These are phyloP conservation scores for Penicillium alfredii DNA, from an alignment of 495 filamentous ascomycete species.

Conservation along the genomic window DNA sequence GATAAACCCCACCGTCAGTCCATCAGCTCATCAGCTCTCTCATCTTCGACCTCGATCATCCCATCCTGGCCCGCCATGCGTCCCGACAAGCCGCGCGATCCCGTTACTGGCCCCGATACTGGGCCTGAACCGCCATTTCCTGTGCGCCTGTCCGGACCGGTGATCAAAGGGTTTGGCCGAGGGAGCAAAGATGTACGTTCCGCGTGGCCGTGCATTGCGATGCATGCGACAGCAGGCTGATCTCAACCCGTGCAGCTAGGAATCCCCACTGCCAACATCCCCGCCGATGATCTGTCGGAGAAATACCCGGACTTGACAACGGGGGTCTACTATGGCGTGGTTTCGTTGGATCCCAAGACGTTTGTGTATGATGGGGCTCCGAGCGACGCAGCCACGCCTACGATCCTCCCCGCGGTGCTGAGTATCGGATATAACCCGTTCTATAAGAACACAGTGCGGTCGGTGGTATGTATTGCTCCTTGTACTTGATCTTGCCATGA, in stretches of 20 bases:
- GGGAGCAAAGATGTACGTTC: slow-evolving; percentile 72
- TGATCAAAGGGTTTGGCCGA: slow-evolving; percentile 90
- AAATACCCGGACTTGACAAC: slow-evolving; percentile 57
- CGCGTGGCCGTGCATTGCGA: no score
- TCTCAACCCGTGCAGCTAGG: slow-evolving; percentile 54
- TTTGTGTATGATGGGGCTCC: slow-evolving; percentile 17
- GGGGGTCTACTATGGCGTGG: slow-evolving; percentile 91
- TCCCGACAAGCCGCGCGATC: slow-evolving; percentile 47
- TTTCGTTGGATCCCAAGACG: slow-evolving; percentile 49
- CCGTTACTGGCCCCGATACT: slow-evolving; percentile 58
- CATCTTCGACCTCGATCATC: slow-evolving; percentile 1
- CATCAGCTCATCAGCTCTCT: slow-evolving; percentile 1
- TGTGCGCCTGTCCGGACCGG: slow-evolving; percentile 68
- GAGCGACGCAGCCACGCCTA: slow-evolving; percentile 18
- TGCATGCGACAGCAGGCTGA: slow-evolving; percentile 1
- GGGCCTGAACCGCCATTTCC: slow-evolving; percentile 78
- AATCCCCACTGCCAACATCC: slow-evolving; percentile 96
- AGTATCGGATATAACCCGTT: slow-evolving; percentile 94
- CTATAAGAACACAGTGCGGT: slow-evolving; percentile 78
- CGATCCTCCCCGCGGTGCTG: slow-evolving; percentile 83
- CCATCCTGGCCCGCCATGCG: slow-evolving; percentile 24
- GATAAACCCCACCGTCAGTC: slow-evolving; percentile 1
- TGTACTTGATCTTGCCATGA: not conserved
- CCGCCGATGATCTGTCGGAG: slow-evolving; percentile 68
- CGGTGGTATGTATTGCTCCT: slow-evolving; percentile 46